Conservation (phyloP, 139 green algal species). For the Raphidocelis subcapitata region DNA sequence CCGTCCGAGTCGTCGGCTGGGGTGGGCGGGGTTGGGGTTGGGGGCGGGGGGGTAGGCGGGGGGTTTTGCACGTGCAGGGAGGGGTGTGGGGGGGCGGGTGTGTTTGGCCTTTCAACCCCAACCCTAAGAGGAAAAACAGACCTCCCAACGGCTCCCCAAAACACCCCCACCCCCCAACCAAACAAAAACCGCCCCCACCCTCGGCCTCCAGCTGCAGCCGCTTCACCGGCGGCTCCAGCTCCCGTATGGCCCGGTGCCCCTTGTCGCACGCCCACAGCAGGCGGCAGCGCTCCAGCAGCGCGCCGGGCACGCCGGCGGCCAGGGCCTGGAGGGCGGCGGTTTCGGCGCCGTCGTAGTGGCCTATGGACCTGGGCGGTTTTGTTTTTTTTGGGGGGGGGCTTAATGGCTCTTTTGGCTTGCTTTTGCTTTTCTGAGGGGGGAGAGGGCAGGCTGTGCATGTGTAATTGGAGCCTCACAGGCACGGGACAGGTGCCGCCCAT, state of each 20-base stretch:
- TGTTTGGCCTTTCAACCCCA: too few species aligned
- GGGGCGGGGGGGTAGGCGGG: too few species aligned
- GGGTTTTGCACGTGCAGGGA: too few species aligned
- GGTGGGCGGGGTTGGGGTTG: constrained; percentile 3
- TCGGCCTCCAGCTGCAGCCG: constrained; percentile 22
- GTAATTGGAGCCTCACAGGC: not conserved
- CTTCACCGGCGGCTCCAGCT: constrained; percentile 58
- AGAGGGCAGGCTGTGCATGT: not conserved
- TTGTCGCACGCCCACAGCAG: constrained; percentile 83
- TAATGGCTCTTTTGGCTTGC: too few species aligned
- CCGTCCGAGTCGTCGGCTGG: not conserved
- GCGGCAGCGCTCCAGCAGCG: constrained; percentile 74
- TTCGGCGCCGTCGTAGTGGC: constrained; percentile 83
- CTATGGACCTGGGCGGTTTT: constrained; percentile 13
- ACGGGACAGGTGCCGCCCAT: not conserved
- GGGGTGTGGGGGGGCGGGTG: too few species aligned
- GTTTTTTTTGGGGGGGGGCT: too few species aligned
- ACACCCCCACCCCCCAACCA: too few species aligned
- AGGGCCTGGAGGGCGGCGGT: constrained; percentile 82
- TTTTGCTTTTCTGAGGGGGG: not conserved
- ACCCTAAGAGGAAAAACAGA: too few species aligned
- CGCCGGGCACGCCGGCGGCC: constrained; percentile 38
- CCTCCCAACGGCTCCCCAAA: too few species aligned
- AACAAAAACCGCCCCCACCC: too few species aligned
- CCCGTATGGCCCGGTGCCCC: constrained; percentile 55